These are phyloP conservation scores for Colletotrichum euphorbiae DNA, from an alignment of 2,329 filamentous ascomycete genomes.

Conservation along the genomic window DNA sequence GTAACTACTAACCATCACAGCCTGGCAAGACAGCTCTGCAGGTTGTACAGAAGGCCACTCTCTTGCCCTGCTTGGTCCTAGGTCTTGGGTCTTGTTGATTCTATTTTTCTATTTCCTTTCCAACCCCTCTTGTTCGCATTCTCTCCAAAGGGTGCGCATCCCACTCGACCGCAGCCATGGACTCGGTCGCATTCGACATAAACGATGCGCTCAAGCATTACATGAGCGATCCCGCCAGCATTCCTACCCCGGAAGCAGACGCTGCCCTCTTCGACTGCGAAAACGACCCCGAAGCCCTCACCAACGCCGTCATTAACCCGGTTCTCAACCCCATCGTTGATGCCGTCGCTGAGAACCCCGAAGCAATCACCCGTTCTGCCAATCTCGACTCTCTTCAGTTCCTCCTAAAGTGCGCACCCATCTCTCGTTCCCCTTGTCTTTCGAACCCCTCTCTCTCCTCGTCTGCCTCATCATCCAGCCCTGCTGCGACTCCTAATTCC, in stretches of 20 bases:
- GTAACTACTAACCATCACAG: constrained; percentile 24
- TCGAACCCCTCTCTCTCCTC: constrained; percentile 42
- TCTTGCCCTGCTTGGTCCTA: neutral
- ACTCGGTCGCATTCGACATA: constrained; percentile 89
- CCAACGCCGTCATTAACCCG: constrained; percentile 81
- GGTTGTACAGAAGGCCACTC: neutral
- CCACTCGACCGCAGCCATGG: constrained; percentile 62
- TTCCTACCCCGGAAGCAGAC: constrained; percentile 89
- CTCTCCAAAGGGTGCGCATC: constrained; percentile 31
- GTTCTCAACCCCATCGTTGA: constrained; percentile 94
- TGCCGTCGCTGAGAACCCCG: constrained; percentile 89
- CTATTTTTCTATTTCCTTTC: constrained; percentile 20
- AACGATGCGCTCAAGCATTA: constrained; percentile 97
- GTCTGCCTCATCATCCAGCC: constrained; percentile 46
- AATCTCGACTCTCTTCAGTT: constrained; percentile 95
- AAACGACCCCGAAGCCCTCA: constrained; percentile 87
- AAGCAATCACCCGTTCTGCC: constrained; percentile 81
- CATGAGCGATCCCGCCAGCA: constrained; percentile 88
- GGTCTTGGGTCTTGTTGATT: constrained; percentile 10
- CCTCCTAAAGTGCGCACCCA: constrained; percentile 89
- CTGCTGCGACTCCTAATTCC: constrained; percentile 36
- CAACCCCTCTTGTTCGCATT: constrained; percentile 32
- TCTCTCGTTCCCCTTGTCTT: constrained; percentile 59
- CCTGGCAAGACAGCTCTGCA: neutral
- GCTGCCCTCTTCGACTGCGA: constrained; percentile 89